These are phyloP conservation scores for Tagetes patula DNA, from an alignment of 129 eudicot genomes.

Conservation along the genomic window DNA sequence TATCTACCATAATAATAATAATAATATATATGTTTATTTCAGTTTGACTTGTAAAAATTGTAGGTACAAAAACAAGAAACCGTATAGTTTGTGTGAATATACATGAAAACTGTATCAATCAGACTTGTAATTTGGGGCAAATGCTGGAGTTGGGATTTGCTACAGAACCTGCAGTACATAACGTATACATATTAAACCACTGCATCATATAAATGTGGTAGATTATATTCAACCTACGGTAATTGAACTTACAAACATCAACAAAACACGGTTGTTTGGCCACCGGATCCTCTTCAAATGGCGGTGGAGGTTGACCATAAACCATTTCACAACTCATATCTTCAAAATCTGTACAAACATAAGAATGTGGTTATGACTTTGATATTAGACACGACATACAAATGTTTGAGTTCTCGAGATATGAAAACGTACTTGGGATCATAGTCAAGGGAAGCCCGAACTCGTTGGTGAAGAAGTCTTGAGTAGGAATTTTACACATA, in stretches of 20 bases:
- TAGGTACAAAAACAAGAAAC: slow-evolving; percentile 13
- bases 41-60: slow-evolving; percentile 7
- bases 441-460: slow-evolving; percentile 97
- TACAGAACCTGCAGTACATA: slow-evolving; percentile 76
- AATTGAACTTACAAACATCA: slow-evolving; percentile 62
- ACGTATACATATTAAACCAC: neutral
- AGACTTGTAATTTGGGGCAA: slow-evolving; percentile 75
- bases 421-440: slow-evolving; percentile 67
- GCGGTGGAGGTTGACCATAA: slow-evolving; percentile 89
- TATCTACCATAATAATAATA: neutral
- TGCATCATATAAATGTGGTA: neutral
- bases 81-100: slow-evolving; percentile 19
- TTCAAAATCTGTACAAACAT: slow-evolving; percentile 67
- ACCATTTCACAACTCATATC: slow-evolving; percentile 99
- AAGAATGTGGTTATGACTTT: slow-evolving; percentile 1
- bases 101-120: slow-evolving; percentile 40
- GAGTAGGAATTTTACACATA: slow-evolving; percentile 99
- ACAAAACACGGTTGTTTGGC: slow-evolving; percentile 76
- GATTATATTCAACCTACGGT: neutral
- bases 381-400: no score
- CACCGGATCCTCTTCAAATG: slow-evolving; percentile 85
- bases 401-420: neutral
- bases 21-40: slow-evolving; percentile 20
- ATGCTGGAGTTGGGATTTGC: slow-evolving; percentile 61
- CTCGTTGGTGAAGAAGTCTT: slow-evolving; percentile 97